These are phyloP conservation scores for Sapria himalayana DNA, from an alignment of 345 rosid genomes.

Conservation along the genomic window DNA sequence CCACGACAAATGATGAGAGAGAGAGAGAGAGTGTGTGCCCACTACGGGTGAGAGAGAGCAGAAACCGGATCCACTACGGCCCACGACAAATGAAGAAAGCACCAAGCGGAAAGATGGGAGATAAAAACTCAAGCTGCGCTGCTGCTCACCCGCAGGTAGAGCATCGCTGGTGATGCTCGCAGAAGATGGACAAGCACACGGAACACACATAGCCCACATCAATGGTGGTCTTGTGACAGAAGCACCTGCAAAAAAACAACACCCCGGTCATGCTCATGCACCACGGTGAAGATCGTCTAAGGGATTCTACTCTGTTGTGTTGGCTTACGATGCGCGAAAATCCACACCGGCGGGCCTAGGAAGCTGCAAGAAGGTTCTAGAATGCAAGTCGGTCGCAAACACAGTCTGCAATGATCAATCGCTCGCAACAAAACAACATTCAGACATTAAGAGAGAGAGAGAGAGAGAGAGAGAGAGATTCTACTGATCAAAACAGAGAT, in stretches of 20 bases:
- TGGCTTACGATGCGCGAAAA: conserved; percentile 81
- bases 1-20: not conserved
- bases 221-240: conserved; percentile 85
- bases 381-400: conserved; percentile 73
- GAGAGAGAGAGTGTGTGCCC: not conserved
- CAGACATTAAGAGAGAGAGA: too few relatives aligned
- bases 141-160: conserved; percentile 75
- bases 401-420: conserved; percentile 36
- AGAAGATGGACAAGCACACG: conserved; percentile 83
- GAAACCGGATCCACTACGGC: too few relatives aligned
- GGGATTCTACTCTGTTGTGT: not conserved
- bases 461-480: too few relatives aligned
- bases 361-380: conserved; percentile 65
- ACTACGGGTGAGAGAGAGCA: too few relatives aligned
- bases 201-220: conserved; percentile 94
- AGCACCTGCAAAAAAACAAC: conserved; percentile 36
- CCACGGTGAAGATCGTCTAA: not conserved
- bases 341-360: conserved; percentile 87
- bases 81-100: not conserved
- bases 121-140: conserved; percentile 5
- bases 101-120: conserved; percentile 1
- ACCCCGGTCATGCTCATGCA: not conserved
- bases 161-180: conserved; percentile 82
- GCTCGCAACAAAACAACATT: not conserved
- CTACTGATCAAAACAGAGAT: too few relatives aligned